Percentiles rank a stretch among this genome's conserved stretches.
phyloP scores from a whole-genome alignment of 257 asterid species.

The Lycium ferocissimum region DNA sequence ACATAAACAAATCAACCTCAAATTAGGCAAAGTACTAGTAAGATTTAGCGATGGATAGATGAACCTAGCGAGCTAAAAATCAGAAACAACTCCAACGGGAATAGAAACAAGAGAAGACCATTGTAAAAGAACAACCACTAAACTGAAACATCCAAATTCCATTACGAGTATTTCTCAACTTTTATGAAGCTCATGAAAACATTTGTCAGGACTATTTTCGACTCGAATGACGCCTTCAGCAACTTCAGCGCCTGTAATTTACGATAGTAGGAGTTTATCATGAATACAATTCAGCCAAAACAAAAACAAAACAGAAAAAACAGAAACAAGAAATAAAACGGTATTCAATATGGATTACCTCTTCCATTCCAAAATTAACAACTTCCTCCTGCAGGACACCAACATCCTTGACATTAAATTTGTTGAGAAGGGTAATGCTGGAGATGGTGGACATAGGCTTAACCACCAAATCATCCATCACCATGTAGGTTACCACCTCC shows the following conservation, averaged over 20 bases:
- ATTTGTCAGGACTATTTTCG: slow-evolving; percentile 16
- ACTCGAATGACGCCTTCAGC: slow-evolving; percentile 39
- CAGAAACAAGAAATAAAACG: too few relatives aligned
- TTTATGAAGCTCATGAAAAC: not conserved
- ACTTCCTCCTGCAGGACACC: slow-evolving; percentile 22
- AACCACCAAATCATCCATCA: slow-evolving; percentile 46
- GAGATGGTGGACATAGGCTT: slow-evolving; percentile 44
- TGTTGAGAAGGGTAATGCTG: slow-evolving; percentile 31
- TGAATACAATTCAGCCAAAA: too few relatives aligned
- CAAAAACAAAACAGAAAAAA: not conserved
- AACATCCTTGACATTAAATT: slow-evolving; percentile 34
- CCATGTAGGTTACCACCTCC: slow-evolving; percentile 44
- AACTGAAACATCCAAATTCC: too few relatives aligned
- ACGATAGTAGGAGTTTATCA: not conserved
- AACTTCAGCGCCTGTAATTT: slow-evolving; percentile 45
- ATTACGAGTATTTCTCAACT: not conserved
- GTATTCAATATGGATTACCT: slow-evolving; percentile 36
- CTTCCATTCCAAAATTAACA: slow-evolving; percentile 36
- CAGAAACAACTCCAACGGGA: too few relatives aligned
- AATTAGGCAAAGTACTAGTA: too few relatives aligned
- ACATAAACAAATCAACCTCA: too few relatives aligned
- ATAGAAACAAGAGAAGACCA: too few relatives aligned
- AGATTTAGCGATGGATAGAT: too few relatives aligned
- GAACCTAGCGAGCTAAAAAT: too few relatives aligned
- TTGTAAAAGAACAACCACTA: too few relatives aligned